Conservation (phyloP, 2,329 filamentous ascomycete species). For the Monilinia aucupariae region DNA sequence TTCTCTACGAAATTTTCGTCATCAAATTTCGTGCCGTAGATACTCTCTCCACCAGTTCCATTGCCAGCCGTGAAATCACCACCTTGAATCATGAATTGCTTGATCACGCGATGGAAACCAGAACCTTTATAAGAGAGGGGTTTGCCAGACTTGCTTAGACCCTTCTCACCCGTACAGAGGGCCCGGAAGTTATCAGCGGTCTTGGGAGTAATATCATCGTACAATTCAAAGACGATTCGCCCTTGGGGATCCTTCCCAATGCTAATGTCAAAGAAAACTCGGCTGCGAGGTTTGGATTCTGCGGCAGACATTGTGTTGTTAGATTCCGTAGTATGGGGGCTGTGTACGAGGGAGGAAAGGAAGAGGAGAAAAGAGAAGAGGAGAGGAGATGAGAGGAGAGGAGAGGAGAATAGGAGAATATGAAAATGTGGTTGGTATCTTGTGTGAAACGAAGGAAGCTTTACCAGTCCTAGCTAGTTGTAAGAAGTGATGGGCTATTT, state of each 20-base stretch:
- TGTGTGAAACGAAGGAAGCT: neutral
- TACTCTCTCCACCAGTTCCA: constrained; percentile 92
- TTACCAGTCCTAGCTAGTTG: too few species aligned
- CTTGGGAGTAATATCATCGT: constrained; percentile 74
- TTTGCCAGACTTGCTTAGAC: constrained; percentile 72
- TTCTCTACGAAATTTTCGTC: constrained; percentile 93
- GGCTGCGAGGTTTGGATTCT: constrained; percentile 41
- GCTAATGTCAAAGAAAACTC: constrained; percentile 90
- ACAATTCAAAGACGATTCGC: constrained; percentile 81
- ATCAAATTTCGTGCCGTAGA: constrained; percentile 95
- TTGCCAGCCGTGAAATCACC: constrained; percentile 95
- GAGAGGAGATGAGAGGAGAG: too few species aligned
- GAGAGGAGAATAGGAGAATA: neutral
- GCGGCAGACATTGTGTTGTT: constrained; percentile 38
- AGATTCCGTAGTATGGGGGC: constrained; percentile 25
- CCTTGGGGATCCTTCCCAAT: constrained; percentile 70
- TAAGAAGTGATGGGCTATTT: too few species aligned
- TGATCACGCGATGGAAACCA: constrained; percentile 92
- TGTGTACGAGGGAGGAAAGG: neutral
- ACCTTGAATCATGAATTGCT: constrained; percentile 97
- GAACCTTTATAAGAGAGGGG: constrained; percentile 91
- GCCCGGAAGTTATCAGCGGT: constrained; percentile 94
- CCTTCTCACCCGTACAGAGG: constrained; percentile 93
- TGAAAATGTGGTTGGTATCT: neutral
- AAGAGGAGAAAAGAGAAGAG: too few species aligned